Base-by-base conservation (phyloP, 495 filamentous ascomycete species). In the Lasiosphaeriaceae sp. region DNA sequence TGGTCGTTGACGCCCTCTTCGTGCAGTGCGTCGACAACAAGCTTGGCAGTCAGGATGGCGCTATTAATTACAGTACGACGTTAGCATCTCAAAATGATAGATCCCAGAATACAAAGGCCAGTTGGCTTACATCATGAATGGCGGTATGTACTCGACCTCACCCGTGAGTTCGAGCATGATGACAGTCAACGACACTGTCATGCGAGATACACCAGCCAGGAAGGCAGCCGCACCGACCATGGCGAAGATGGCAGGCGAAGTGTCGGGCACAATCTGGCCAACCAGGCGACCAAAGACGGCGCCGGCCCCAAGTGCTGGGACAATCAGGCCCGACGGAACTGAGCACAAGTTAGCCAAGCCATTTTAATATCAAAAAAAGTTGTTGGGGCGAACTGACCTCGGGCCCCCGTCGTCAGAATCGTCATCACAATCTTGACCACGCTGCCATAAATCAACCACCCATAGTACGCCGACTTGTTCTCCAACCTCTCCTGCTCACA, bases 181-280 rank as follows among this genome's bases (percentile, higher is more conserved):
- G 24, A 84, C 81, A 14, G 77, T 74, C 29, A 84, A 76, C n/a
- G 75, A 79, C 20, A 84, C 77, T 2, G 81, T 84, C 81, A 84
- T 84, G 24, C 80, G 65, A 6, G 74, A 80, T 1, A 83, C 79
- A 26, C 81, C 80, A 9, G 81, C 80, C 1, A 84, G 75, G 63
- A 84, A 84, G 1, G 79, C 80, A 3, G 77, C 80, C 1, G 81
- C 77, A n/a, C 81, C 81, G 48, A 83, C 80, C 78, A 83, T 83
- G 58, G 81, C 80, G 60, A 83, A 84, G 53, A 84, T 82, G 21
- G 80, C 81, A 1, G 81, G 79, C 49, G 60, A 63, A 3, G 62
- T 63, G 48, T 56, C 55, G 11, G 54, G 54, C 21, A 81, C 66
- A 31, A 63, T 67, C 64, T 84, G 80, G 5, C 81, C 80, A 14